Evolutionary conservation across 306 rosid genomes (phyloP).

Genomic region (Vigna mungo): DNA sequence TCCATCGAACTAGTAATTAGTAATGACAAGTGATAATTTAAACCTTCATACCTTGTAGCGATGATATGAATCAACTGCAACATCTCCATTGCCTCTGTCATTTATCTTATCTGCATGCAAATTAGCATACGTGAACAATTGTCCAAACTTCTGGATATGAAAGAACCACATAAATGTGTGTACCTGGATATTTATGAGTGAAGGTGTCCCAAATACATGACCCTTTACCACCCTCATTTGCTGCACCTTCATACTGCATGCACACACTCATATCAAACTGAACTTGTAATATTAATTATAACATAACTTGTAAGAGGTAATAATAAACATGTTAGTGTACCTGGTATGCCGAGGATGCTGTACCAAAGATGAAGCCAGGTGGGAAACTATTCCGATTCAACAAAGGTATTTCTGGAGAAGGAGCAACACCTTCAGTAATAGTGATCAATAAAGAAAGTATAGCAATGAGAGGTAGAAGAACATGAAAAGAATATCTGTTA

Average conservation of each 20-base stretch:
- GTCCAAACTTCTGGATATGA: not conserved
- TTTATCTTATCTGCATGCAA: constrained; percentile 46
- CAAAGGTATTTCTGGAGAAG: not conserved
- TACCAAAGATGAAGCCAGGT: constrained; percentile 40
- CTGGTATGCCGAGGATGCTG: constrained; percentile 42
- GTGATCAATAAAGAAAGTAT: not conserved
- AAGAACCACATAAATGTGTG: not conserved
- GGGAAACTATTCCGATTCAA: constrained; percentile 39
- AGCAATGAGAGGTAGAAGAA: not conserved
- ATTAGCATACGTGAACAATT: not conserved
- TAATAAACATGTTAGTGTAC: not conserved
- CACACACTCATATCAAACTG: not conserved
- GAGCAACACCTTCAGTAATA: not conserved
- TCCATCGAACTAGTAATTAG: too few species aligned
- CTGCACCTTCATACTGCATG: constrained; percentile 65
- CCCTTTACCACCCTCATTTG: constrained; percentile 62
- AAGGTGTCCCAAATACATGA: constrained; percentile 67
- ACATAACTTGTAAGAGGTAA: too few species aligned
- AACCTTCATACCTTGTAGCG: constrained; percentile 45
- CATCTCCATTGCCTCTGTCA: constrained; percentile 47
- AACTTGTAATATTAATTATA: too few species aligned
- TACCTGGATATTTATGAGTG: constrained; percentile 54
- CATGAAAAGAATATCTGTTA: not conserved
- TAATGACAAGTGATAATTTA: too few species aligned
- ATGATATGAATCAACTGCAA: constrained; percentile 50